Percentiles rank a stretch among this genome's conserved stretches.
Conservation (phyloP, 2,329 filamentous ascomycete species). For the Microdochium bolleyi region DNA sequence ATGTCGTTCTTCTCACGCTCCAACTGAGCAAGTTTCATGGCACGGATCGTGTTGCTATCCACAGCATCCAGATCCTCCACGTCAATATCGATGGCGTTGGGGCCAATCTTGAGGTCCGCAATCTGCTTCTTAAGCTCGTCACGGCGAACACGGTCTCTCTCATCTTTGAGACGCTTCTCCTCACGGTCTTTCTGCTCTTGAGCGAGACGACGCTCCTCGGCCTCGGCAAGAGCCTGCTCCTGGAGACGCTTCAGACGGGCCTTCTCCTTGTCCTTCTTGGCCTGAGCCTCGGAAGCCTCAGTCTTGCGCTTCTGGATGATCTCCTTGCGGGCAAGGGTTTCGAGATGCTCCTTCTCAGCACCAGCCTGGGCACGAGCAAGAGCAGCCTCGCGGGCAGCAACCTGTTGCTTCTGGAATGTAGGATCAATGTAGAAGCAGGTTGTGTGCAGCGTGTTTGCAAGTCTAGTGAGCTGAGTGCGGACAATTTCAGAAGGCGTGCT, state of each 20-base stretch:
- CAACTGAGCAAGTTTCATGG: conserved; percentile 89
- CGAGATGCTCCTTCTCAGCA: conserved; percentile 84
- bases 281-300: conserved; percentile 79
- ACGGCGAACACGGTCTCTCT: conserved; percentile 83
- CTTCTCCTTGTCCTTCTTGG: conserved; percentile 86
- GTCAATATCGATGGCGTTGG: conserved; percentile 69
- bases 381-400: conserved; percentile 71
- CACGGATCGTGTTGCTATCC: conserved; percentile 83
- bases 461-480: conserved; percentile 83
- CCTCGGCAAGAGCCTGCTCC: conserved; percentile 81
- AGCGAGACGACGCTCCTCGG: conserved; percentile 80
- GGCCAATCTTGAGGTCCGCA: conserved; percentile 81
- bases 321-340: conserved; percentile 77
- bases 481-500: conserved; percentile 98
- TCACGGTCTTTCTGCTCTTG: conserved; percentile 91
- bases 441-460: conserved; percentile 84
- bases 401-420: conserved; percentile 72
- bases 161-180: conserved; percentile 74
- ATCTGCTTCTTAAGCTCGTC: conserved; percentile 91
- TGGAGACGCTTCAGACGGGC: conserved; percentile 80
- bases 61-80: conserved; percentile 76
- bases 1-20: conserved; percentile 98
- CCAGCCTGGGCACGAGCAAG: conserved; percentile 77
- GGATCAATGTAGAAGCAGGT: conserved; percentile 96
- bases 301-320: conserved; percentile 97